phyloP scores from a whole-genome alignment of 768 basidiomycete species.

The Sistotremastrum niveocremeum region DNA sequence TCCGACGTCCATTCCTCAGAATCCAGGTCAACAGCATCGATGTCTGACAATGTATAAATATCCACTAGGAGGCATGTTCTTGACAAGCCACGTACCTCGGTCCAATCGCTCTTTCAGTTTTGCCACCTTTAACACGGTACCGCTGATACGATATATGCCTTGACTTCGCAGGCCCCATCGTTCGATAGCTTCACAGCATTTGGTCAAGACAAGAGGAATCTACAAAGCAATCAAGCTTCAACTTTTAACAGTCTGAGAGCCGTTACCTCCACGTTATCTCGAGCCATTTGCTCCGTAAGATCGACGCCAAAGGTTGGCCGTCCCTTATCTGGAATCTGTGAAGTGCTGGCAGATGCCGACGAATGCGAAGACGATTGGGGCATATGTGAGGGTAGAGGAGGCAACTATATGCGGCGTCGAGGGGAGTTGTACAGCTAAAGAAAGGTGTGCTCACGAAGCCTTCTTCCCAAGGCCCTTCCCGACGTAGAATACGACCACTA shows the following conservation, averaged over 20 bases:
- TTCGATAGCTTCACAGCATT: constrained; percentile 88
- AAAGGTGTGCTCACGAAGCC: constrained; percentile 67
- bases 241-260: too few species aligned
- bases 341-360: constrained; percentile 10
- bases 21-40: constrained; percentile 79
- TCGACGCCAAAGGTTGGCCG: constrained; percentile 88
- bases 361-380: constrained; percentile 17
- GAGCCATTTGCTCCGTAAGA: constrained; percentile 82
- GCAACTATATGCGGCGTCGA: constrained; percentile 30
- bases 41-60: constrained; percentile 30
- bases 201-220: constrained; percentile 70
- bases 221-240: too few species aligned
- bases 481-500: constrained; percentile 49
- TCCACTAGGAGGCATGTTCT: not conserved
- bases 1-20: constrained; percentile 85
- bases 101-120: constrained; percentile 76
- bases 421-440: constrained; percentile 1
- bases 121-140: constrained; percentile 76
- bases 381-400: constrained; percentile 39
- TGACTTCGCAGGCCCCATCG: constrained; percentile 70
- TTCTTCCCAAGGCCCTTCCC: constrained; percentile 84
- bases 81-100: constrained; percentile 41
- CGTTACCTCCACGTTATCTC: constrained; percentile 66
- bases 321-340: constrained; percentile 39
- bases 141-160: constrained; percentile 90